These are phyloP conservation scores for Berkeleyomyces rouxiae DNA, from an alignment of 2,329 filamentous ascomycete species.

Conservation along the genomic window DNA sequence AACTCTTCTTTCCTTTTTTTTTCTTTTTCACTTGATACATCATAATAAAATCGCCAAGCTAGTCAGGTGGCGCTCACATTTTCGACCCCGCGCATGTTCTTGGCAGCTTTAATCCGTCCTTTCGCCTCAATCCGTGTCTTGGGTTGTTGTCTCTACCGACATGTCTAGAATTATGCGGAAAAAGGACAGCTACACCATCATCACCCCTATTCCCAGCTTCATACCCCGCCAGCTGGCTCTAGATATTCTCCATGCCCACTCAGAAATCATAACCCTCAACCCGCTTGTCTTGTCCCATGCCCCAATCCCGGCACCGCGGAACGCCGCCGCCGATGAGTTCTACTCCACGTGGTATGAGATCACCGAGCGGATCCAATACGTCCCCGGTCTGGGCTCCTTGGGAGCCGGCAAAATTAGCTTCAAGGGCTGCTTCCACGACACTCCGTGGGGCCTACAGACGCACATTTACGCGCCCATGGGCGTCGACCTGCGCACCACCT, in stretches of 20 bases:
- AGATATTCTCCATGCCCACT: slow-evolving; percentile 55
- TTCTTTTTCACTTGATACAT: background rate
- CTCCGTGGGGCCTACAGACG: slow-evolving; percentile 55
- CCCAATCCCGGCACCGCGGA: slow-evolving; percentile 47
- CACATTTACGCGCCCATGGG: slow-evolving; percentile 54
- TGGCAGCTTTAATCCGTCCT: background rate
- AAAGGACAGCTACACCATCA: slow-evolving; percentile 49
- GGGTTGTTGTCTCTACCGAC: slow-evolving; percentile 8
- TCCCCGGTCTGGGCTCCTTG: slow-evolving; percentile 48
- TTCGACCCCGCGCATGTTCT: background rate
- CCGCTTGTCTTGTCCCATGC: slow-evolving; percentile 49
- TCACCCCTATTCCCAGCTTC: slow-evolving; percentile 52
- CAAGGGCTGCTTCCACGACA: slow-evolving; percentile 55
- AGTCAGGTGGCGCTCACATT: background rate
- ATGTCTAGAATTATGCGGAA: slow-evolving; percentile 34
- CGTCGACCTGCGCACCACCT: slow-evolving; percentile 51
- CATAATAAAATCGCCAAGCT: background rate
- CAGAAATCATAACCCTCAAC: slow-evolving; percentile 54
- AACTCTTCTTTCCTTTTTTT: background rate
- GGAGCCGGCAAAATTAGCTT: slow-evolving; percentile 50
- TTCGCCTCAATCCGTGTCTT: background rate
- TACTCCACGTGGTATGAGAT: slow-evolving; percentile 64
- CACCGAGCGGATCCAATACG: slow-evolving; percentile 48
- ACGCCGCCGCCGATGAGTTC: slow-evolving; percentile 52
- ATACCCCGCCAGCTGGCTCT: slow-evolving; percentile 56